phyloP scores from a whole-genome alignment of 805 yeast genomes.

The Monosporozyma unispora region DNA sequence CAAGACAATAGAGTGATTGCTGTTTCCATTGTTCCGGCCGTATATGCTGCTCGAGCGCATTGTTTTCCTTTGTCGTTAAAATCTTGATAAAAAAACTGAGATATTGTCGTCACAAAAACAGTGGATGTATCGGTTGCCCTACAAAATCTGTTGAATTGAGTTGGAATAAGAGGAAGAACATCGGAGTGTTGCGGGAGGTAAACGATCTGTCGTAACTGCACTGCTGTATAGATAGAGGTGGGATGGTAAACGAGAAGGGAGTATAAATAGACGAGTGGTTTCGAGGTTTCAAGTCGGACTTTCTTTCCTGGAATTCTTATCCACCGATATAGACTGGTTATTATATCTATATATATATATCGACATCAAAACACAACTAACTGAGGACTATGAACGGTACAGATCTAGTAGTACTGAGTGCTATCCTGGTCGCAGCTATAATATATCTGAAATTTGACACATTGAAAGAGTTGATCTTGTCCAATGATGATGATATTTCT shows the following conservation, averaged over 20 bases:
- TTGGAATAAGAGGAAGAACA: background rate
- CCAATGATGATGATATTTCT: slow-evolving; percentile 28
- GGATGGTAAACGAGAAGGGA: background rate
- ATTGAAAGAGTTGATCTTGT: slow-evolving; percentile 24
- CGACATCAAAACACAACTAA: background rate
- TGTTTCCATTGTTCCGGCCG: background rate
- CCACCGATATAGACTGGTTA: background rate
- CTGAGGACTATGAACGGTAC: slow-evolving; percentile 47
- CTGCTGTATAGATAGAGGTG: too few species aligned
- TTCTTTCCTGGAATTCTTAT: background rate
- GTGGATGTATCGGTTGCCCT: background rate
- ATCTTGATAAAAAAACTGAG: too few species aligned
- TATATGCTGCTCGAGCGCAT: background rate
- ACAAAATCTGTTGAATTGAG: background rate
- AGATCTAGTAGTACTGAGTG: slow-evolving; percentile 56
- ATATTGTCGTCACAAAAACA: too few species aligned
- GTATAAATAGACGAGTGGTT: background rate
- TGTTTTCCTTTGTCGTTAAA: background rate
- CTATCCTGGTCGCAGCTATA: slow-evolving; percentile 1
- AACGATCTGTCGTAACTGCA: background rate
- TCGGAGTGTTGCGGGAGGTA: background rate
- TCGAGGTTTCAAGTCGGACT: background rate
- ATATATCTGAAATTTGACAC: slow-evolving; percentile 6
- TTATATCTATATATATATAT: too few species aligned
- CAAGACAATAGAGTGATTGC: background rate